Evolutionary conservation across 2,329 filamentous ascomycete species (phyloP).

Genomic region (Exophiala lecanii-corni): DNA sequence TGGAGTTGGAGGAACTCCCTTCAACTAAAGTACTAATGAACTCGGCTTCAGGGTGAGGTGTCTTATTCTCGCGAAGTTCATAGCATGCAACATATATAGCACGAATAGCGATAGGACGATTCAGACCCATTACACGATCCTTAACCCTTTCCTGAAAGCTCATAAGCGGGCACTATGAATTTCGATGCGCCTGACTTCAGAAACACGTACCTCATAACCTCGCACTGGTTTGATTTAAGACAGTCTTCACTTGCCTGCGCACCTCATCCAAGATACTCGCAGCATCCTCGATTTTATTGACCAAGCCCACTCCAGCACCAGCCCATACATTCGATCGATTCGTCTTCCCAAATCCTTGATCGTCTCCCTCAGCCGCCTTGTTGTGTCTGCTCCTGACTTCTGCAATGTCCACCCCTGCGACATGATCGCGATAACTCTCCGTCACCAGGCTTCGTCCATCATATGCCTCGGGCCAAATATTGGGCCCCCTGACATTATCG

Average conservation of each 20-base stretch:
- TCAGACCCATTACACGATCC: no score
- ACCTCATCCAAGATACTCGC: conserved; percentile 13
- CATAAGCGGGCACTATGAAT: no score
- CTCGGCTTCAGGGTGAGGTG: neutral
- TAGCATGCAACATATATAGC: neutral
- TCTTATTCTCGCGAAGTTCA: no score
- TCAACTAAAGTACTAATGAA: conserved; percentile 18
- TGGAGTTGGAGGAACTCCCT: conserved; percentile 26
- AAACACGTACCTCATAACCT: neutral
- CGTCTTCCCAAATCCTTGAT: conserved; percentile 6
- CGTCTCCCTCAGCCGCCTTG: conserved; percentile 2
- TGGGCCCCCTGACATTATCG: conserved; percentile 51
- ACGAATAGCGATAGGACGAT: no score
- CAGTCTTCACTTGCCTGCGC: conserved; percentile 3
- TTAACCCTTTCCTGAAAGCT: no score
- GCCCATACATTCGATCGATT: conserved; percentile 14
- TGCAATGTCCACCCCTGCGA: conserved; percentile 12
- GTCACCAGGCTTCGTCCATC: conserved; percentile 56
- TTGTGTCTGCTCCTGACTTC: conserved; percentile 7
- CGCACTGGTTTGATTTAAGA: neutral
- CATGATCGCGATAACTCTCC: conserved; percentile 36
- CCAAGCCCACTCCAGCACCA: conserved; percentile 13
- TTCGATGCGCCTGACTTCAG: no score
- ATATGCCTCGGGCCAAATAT: conserved; percentile 55
- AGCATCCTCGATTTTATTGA: conserved; percentile 10